phyloP scores from a whole-genome alignment of 2,329 filamentous ascomycete genomes.

The Paramyrothecium roridum region DNA sequence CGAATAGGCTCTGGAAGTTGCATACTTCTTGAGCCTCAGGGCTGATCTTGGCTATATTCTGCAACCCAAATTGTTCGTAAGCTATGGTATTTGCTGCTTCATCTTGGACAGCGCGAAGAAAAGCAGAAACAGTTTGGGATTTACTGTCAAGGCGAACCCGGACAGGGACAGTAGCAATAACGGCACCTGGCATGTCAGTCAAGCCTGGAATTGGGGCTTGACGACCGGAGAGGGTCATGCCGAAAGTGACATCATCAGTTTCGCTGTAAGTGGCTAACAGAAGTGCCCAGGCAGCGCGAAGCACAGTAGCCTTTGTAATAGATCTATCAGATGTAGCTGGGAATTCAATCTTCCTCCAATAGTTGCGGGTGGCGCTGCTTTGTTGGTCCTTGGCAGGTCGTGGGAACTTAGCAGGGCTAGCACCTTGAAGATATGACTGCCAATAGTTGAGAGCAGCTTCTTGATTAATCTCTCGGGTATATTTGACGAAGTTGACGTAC shows the following conservation, averaged over 20 bases:
- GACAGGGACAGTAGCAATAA: constrained; percentile 25
- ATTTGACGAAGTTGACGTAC: neutral
- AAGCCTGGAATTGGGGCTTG: constrained; percentile 10
- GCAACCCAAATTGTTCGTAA: neutral
- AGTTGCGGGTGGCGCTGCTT: neutral
- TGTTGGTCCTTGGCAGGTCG: neutral
- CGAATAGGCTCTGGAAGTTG: neutral
- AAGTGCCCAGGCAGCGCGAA: neutral
- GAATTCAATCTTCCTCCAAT: neutral
- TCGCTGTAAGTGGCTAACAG: neutral
- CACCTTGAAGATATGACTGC: neutral
- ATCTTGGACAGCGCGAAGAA: neutral
- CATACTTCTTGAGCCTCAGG: neutral
- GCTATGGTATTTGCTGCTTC: neutral
- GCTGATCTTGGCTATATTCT: neutral
- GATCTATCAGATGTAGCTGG: neutral
- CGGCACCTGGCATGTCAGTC: constrained; percentile 21
- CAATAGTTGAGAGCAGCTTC: neutral
- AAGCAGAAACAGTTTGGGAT: neutral
- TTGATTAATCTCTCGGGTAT: neutral
- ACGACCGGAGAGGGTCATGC: neutral
- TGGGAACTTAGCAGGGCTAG: neutral
- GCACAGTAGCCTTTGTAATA: neutral
- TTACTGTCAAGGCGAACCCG: neutral
- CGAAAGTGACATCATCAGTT: neutral